Evolutionary conservation across 106 monocot species (phyloP).

Genomic region (Hemerocallis citrina): DNA sequence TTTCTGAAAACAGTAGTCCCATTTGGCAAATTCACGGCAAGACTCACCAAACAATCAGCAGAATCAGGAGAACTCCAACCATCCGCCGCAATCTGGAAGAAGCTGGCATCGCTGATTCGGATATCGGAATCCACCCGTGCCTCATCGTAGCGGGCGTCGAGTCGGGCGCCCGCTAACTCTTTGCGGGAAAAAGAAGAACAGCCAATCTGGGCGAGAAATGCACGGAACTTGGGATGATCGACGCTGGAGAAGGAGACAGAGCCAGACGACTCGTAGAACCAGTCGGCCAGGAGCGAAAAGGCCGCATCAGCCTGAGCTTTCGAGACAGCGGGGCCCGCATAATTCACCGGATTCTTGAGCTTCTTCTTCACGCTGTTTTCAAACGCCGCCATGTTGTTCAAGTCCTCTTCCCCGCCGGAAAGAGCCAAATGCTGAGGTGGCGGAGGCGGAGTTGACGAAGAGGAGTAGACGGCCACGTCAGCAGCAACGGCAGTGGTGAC

Average conservation of each 20-base stretch:
- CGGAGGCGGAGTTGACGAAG: conserved; percentile 13
- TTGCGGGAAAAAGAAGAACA: conserved; percentile 41
- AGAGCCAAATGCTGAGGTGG: conserved; percentile 28
- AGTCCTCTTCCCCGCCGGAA: conserved; percentile 82
- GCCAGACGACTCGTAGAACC: conserved; percentile 70
- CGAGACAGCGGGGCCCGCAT: conserved; percentile 40
- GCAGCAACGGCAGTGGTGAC: not conserved
- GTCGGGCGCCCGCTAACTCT: conserved; percentile 50
- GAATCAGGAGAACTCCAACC: conserved; percentile 37
- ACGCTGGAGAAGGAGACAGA: conserved; percentile 55
- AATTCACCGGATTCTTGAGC: conserved; percentile 53
- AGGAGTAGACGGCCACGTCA: conserved; percentile 20
- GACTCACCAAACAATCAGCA: conserved; percentile 30
- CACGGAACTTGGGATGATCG: conserved; percentile 68
- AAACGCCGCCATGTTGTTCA: conserved; percentile 58
- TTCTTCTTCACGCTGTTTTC: conserved; percentile 77
- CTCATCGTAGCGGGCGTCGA: conserved; percentile 62
- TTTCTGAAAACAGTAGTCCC: conserved; percentile 73
- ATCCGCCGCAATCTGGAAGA: conserved; percentile 77
- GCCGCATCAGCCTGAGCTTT: conserved; percentile 63
- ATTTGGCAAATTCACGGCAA: conserved; percentile 83
- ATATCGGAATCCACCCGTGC: conserved; percentile 53
- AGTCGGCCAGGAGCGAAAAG: conserved; percentile 63
- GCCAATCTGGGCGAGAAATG: conserved; percentile 73
- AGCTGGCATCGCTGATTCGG: conserved; percentile 65